Evolutionary conservation across 192 early-diverging fungal genomes (phyloP).

Genomic region (Coemansia sp.): DNA sequence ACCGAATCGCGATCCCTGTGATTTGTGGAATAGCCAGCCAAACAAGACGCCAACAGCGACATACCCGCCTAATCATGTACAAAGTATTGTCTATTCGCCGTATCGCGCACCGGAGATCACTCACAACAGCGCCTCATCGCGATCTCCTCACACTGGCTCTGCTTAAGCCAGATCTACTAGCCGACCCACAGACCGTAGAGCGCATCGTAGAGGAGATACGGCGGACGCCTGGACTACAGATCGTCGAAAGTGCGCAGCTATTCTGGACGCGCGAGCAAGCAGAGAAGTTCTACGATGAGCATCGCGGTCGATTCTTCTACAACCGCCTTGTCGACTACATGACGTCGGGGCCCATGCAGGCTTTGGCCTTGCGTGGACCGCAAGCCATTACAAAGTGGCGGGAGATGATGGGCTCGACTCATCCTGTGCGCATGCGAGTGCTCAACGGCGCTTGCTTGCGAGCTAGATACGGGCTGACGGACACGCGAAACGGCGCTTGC

Average conservation of each 20-base stretch:
- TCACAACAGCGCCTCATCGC: background rate
- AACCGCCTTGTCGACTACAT: constrained; percentile 69
- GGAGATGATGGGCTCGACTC: constrained; percentile 61
- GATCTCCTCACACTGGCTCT: constrained; percentile 62
- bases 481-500: no score
- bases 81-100: background rate
- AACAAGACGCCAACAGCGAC: no score
- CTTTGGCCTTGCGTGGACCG: constrained; percentile 58
- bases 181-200: constrained; percentile 50
- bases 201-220: constrained; percentile 52
- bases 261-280: constrained; percentile 61
- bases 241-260: constrained; percentile 44
- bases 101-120: background rate
- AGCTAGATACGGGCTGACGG: constrained; percentile 62
- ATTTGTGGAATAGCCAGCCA: no score
- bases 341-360: constrained; percentile 67
- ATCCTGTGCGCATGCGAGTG: constrained; percentile 65
- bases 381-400: constrained; percentile 65
- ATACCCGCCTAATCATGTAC: background rate
- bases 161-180: constrained; percentile 71
- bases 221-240: constrained; percentile 26
- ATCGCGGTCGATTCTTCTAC: constrained; percentile 67
- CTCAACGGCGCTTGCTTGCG: constrained; percentile 55
- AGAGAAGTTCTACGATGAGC: constrained; percentile 64
- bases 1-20: no score